Base-by-base conservation (phyloP, 306 rosid genomes). In the Quercus suber region DNA sequence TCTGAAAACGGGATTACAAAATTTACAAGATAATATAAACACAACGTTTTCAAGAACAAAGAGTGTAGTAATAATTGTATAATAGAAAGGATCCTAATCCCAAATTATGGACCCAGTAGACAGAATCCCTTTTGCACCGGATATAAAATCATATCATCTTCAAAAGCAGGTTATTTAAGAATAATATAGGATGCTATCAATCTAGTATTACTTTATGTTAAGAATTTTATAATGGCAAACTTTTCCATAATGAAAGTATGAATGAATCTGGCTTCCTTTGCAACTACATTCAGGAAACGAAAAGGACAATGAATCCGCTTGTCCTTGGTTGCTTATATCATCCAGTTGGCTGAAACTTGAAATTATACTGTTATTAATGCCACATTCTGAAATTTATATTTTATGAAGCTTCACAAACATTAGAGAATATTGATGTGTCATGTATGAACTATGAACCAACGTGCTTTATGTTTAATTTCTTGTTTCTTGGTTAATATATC, bases 241-340 rank as follows among this genome's bases (percentile, higher is more conserved):
- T 55, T 76, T 19, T 6, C 6, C 27, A 20, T 31, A 1, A 18
- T 3, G 13, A 58, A 51, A 28, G 60, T 0, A 31, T 69, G 73
- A 6, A 58, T 76, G 91, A 83, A 88, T 77, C 68, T 79, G 80
- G 86, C 84, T 12, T 76, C 78, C 71, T 83, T 76, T 70, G 78
- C 59, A 10, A 17, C 89, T 33, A 45, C 5, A 76, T 81, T 85
- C 87, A 83, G 51, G 73, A 25, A 52, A 35, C 74, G 17, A 55
- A 33, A 60, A 9, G 20, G 49, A 71, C 63, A 77, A 57, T 19
- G n/a, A 60, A 73, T 73, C 74, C 67, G 23, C 57, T 71, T 55
- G 65, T 74, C 37, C 4, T n/a, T 45, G 69, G 31, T 23, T 74
- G 61, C 72, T n/a, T 19, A 45, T 15, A 25, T 35, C 58, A 70